A percentile compares a stretch with the other conserved stretches of the same genome.
Conservation (phyloP, 2,329 filamentous ascomycete species). For the Hypoxylon sp. region DNA sequence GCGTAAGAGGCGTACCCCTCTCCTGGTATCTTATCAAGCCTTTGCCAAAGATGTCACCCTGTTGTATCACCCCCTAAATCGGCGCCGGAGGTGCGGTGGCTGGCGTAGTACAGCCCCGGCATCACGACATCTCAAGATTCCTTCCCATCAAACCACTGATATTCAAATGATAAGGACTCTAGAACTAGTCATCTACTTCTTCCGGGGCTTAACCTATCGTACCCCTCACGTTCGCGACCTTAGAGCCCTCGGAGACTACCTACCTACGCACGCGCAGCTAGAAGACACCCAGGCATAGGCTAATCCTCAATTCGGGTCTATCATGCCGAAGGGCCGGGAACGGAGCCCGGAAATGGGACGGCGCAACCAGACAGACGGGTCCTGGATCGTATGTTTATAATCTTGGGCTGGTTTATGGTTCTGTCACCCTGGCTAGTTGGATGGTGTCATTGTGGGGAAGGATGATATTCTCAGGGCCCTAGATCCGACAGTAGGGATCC, state of each 20-base stretch:
- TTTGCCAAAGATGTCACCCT: not conserved
- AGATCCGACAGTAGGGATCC: slow-evolving; percentile 9
- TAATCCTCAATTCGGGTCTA: slow-evolving; percentile 10
- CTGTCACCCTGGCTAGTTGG: slow-evolving; percentile 6
- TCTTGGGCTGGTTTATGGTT: slow-evolving; percentile 1
- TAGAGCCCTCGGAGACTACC: no score
- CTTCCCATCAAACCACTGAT: slow-evolving; percentile 7
- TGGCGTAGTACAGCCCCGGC: slow-evolving; percentile 12
- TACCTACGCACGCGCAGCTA: no score
- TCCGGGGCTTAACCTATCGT: not conserved
- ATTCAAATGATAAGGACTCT: not conserved
- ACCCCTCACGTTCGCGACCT: not conserved
- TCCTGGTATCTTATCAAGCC: slow-evolving; percentile 11
- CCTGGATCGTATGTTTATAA: not conserved
- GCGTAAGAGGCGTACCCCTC: slow-evolving; percentile 15
- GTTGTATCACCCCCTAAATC: not conserved
- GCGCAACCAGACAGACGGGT: slow-evolving; percentile 10
- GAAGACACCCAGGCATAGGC: no score
- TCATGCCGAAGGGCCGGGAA: slow-evolving; percentile 6
- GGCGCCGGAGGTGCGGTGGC: not conserved
- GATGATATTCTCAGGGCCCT: not conserved
- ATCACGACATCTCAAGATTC: slow-evolving; percentile 18
- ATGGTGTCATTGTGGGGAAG: slow-evolving; percentile 23
- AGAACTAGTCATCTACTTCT: not conserved
- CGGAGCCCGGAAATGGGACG: not conserved